A percentile compares a stretch with the other conserved stretches of the same genome.
Conservation (phyloP, 495 filamentous ascomycete genomes). For the Pseudotulostoma volvatum region DNA sequence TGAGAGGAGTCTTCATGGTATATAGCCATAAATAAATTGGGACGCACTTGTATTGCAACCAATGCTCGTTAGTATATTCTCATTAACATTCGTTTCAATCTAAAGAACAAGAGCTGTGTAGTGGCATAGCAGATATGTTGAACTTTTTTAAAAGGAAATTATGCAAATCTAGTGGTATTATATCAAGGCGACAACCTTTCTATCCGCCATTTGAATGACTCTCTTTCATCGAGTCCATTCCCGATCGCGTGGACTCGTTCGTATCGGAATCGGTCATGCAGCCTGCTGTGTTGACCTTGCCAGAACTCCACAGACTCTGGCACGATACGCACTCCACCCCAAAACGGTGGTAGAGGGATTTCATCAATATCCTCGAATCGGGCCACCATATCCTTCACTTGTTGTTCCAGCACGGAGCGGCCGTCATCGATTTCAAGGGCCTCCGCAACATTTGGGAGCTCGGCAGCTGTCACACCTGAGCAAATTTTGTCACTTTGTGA, state of each 20-base stretch:
- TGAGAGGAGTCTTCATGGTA: too few species aligned
- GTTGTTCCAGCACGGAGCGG: slow-evolving; percentile 43
- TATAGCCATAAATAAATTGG: too few species aligned
- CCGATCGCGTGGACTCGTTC: slow-evolving; percentile 31
- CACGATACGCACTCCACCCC: slow-evolving; percentile 78
- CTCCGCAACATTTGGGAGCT: slow-evolving; percentile 41
- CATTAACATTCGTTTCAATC: too few species aligned
- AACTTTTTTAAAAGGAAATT: too few species aligned
- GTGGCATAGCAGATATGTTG: too few species aligned
- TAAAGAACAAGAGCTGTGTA: too few species aligned
- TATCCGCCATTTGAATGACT: slow-evolving; percentile 32
- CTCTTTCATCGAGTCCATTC: slow-evolving; percentile 24
- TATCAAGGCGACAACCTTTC: slow-evolving; percentile 26
- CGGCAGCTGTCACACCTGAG: slow-evolving; percentile 24
- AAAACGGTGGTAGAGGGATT: slow-evolving; percentile 84
- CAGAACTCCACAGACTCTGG: slow-evolving; percentile 87
- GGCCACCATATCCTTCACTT: slow-evolving; percentile 54
- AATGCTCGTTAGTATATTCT: too few species aligned
- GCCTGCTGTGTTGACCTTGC: slow-evolving; percentile 73
- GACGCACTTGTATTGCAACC: too few species aligned
- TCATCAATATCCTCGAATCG: slow-evolving; percentile 55
- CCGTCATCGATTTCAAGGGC: slow-evolving; percentile 33
- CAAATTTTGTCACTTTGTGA: too few species aligned
- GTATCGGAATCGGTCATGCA: slow-evolving; percentile 92
- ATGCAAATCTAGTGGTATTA: too few species aligned